Evolutionary conservation across 1,284 basidiomycete genomes (phyloP).

Genomic region (Sporisorium scitamineum): DNA sequence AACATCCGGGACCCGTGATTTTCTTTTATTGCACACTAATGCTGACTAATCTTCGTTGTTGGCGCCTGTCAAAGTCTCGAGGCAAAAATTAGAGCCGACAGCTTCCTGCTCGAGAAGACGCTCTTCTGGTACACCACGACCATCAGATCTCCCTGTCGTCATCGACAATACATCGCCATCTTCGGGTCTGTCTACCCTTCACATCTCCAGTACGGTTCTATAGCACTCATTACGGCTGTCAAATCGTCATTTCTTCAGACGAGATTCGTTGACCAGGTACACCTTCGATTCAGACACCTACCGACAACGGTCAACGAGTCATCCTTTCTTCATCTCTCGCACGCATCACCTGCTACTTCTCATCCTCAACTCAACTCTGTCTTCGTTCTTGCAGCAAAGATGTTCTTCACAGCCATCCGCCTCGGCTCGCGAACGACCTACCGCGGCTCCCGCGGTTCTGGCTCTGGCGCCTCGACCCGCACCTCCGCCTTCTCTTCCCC

Average conservation of each 20-base stretch:
- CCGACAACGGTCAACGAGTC: background rate
- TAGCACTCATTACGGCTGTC: too few species aligned
- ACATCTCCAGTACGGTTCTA: too few species aligned
- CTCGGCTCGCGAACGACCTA: conserved; percentile 67
- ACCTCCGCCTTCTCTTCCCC: conserved; percentile 64
- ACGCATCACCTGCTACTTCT: background rate
- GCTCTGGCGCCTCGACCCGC: conserved; percentile 57
- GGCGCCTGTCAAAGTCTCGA: background rate
- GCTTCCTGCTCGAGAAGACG: background rate
- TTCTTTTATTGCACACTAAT: conserved; percentile 3
- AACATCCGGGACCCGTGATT: conserved; percentile 13
- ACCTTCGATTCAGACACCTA: background rate
- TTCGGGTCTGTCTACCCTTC: too few species aligned
- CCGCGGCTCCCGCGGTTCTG: conserved; percentile 62
- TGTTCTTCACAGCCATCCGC: conserved; percentile 63
- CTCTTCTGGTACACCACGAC: background rate
- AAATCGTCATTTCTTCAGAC: too few species aligned
- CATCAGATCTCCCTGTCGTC: background rate
- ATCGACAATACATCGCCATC: too few species aligned
- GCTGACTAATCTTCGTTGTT: conserved; percentile 26
- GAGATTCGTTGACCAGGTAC: too few species aligned
- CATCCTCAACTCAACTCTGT: too few species aligned
- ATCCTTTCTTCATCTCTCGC: background rate
- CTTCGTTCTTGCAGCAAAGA: conserved; percentile 5
- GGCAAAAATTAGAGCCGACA: background rate